Conservation (phyloP, 805 yeast genomes). For the Maudiozyma pseudohumilis region DNA sequence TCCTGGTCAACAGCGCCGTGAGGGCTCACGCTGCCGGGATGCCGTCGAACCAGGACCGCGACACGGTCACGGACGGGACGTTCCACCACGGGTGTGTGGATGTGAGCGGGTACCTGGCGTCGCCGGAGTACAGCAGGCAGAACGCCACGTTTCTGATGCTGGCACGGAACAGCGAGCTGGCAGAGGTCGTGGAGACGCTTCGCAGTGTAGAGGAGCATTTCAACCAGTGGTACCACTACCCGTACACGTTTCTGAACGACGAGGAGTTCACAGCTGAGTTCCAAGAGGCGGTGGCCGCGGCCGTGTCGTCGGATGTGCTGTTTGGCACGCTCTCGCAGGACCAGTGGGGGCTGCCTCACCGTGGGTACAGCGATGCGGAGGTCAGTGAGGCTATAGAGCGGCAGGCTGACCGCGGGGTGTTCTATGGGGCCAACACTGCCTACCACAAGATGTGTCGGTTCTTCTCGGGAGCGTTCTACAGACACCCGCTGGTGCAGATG, state of each 20-base stretch:
- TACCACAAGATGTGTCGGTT: constrained; percentile 96
- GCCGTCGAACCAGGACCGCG: constrained; percentile 12
- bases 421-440: constrained; percentile 73
- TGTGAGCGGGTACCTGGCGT: constrained; percentile 26
- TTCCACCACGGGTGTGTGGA: constrained; percentile 53
- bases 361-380: constrained; percentile 8
- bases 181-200: constrained; percentile 69
- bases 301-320: constrained; percentile 52
- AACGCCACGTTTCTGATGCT: constrained; percentile 81
- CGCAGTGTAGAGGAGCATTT: constrained; percentile 73
- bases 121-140: constrained; percentile 35
- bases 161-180: constrained; percentile 70
- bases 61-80: constrained; percentile 32
- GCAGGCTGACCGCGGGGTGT: constrained; percentile 76
- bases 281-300: constrained; percentile 37
- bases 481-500: constrained; percentile 61
- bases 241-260: constrained; percentile 84
- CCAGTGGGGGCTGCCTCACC: constrained; percentile 72
- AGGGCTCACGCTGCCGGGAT: not conserved
- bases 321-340: constrained; percentile 56
- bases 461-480: constrained; percentile 72
- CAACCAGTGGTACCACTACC: constrained; percentile 89
- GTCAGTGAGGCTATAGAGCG: constrained; percentile 32
- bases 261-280: constrained; percentile 63
- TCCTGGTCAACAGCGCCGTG: constrained; percentile 3